These are phyloP conservation scores for Agroathelia rolfsii DNA, from an alignment of 1,284 basidiomycete genomes.

Conservation along the genomic window DNA sequence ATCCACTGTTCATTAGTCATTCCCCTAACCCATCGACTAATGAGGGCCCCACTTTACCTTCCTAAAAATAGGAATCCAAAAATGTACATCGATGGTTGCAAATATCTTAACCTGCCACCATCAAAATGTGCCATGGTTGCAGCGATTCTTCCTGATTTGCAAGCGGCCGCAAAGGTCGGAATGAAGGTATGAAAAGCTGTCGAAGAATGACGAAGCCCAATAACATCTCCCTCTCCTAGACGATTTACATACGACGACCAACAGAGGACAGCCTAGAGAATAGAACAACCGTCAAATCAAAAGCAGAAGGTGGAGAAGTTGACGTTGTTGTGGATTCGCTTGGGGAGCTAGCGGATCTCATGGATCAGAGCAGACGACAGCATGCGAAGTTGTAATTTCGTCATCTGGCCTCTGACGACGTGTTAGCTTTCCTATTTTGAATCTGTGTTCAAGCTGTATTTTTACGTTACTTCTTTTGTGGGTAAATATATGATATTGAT, in stretches of 20 bases:
- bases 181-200: too few relatives aligned
- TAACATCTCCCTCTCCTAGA: too few relatives aligned
- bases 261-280: conserved; percentile 29
- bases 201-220: too few relatives aligned
- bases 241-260: conserved; percentile 41
- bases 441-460: too few relatives aligned
- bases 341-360: conserved; percentile 26
- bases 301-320: conserved; percentile 37
- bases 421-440: too few relatives aligned
- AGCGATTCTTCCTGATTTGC: conserved; percentile 48
- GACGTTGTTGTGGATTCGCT: conserved; percentile 36
- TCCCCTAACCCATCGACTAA: background rate
- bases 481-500: too few relatives aligned
- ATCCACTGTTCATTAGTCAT: background rate
- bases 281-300: conserved; percentile 24
- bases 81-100: conserved; percentile 38
- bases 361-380: too few relatives aligned
- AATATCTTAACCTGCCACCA: conserved; percentile 40
- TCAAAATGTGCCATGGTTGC: conserved; percentile 53
- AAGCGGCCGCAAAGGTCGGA: conserved; percentile 40
- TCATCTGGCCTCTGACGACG: too few relatives aligned
- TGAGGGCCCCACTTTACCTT: background rate
- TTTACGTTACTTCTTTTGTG: too few relatives aligned
- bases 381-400: too few relatives aligned
- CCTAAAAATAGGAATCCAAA: conserved; percentile 47